Base-by-base conservation (phyloP, 805 yeast genomes). In the Myxozyma neotropica region DNA sequence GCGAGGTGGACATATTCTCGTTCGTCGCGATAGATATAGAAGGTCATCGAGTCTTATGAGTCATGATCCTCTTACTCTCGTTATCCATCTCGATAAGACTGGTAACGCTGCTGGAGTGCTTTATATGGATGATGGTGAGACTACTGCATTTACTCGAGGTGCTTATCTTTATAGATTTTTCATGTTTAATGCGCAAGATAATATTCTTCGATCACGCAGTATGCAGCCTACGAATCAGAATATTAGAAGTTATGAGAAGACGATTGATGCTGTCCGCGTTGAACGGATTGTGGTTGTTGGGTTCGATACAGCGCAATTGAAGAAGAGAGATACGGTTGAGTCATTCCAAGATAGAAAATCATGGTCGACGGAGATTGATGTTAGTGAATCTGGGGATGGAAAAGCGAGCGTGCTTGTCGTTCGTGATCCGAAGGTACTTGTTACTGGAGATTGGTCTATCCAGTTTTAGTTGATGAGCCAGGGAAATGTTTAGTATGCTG, bases 61-160 rank as follows among this genome's bases (percentile, higher is more conserved):
- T 26, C 74, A 79, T 63, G 98, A 92, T 71, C 96, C 97, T 3
- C 89, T 84, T 71, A 87, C 95, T 0, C 68, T 92, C 38, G 78
- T 86, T 1, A 74, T 92, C 44, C 89, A 88, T 0, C 77, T 85
- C 10, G 71, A 67, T 52, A 65, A 69, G 1, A 67, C 74, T 1
- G 85, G 84, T 0, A 64, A 67, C 5, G 90, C 92, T 0, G 72
- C 72, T 0, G 88, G 88, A 1, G 72, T 74, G 17, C 71, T 92
- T 33, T 92, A 91, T 71, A 73, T 87, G 38, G 98, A 92, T 71
- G 98, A 92, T 72, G 96, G 96, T 15, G 88, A 85, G 66, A 78
- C 92, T 0, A 88, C 80, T 66, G 81, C 77, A 45, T 83, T 83
- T 70, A 61, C 71, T 33, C 65, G 74, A 1, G 87, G 86, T 5